These are phyloP conservation scores for Yamadazyma aaseri DNA, from an alignment of 1,139 yeast genomes.

Conservation along the genomic window DNA sequence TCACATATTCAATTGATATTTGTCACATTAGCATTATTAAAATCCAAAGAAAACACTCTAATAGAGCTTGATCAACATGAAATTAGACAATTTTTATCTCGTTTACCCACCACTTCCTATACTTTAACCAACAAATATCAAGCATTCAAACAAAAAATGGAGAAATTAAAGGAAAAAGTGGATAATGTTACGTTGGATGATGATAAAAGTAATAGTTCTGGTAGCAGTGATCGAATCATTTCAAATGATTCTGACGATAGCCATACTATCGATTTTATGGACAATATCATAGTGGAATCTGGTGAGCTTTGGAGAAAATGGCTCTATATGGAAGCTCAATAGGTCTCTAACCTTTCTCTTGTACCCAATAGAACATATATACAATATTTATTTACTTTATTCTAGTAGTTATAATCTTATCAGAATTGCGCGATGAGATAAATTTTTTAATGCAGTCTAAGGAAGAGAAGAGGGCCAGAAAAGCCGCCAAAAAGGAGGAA, in stretches of 20 bases:
- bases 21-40: conserved; percentile 73
- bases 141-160: conserved; percentile 28
- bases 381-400: no score
- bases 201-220: conserved; percentile 5
- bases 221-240: conserved; percentile 17
- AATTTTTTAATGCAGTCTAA: conserved; percentile 7
- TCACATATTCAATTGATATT: conserved; percentile 79
- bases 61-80: conserved; percentile 90
- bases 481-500: conserved; percentile 9
- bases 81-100: conserved; percentile 72
- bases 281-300: conserved; percentile 70
- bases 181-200: conserved; percentile 9
- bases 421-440: conserved; percentile 1
- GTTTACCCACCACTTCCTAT: conserved; percentile 47
- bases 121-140: conserved; percentile 33
- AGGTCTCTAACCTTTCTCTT: no score
- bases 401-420: no score
- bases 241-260: conserved; percentile 35
- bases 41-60: conserved; percentile 73
- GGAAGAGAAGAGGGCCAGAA: conserved; percentile 8
- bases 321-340: conserved; percentile 59
- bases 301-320: conserved; percentile 90
- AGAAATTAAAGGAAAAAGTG: conserved; percentile 19
- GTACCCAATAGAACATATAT: no score
- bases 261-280: conserved; percentile 56